Evolutionary conservation across 1,284 basidiomycete species (phyloP).

Genomic region (Microbotryum silenes-acaulis): DNA sequence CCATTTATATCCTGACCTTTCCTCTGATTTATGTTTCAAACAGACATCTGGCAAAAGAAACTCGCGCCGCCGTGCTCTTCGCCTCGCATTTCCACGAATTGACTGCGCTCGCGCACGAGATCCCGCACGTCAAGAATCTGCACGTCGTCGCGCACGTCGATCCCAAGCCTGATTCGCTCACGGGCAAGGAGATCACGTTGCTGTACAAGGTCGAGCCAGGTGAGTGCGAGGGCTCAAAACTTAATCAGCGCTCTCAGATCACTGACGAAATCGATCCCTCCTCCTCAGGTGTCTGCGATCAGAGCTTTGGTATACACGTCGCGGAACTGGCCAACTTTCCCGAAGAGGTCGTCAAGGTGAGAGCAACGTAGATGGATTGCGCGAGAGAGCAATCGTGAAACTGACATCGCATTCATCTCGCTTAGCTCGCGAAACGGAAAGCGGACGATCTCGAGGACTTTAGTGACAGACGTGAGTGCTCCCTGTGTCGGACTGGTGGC

Average conservation of each 20-base stretch:
- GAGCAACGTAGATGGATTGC: constrained; percentile 16
- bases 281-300: constrained; percentile 55
- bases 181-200: constrained; percentile 68
- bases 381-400: too few species aligned
- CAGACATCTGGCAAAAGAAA: constrained; percentile 85
- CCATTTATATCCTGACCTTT: neutral
- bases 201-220: constrained; percentile 94
- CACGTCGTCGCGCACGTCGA: constrained; percentile 92
- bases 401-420: neutral
- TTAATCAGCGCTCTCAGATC: neutral
- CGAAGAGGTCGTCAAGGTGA: constrained; percentile 78
- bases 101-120: constrained; percentile 78
- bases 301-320: constrained; percentile 98
- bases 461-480: constrained; percentile 12
- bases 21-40: neutral
- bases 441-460: constrained; percentile 96
- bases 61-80: constrained; percentile 89
- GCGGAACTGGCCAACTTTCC: constrained; percentile 95
- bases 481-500: too few species aligned
- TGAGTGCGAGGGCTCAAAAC: constrained; percentile 38
- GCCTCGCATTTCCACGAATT: constrained; percentile 97
- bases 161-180: constrained; percentile 53
- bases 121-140: constrained; percentile 82
- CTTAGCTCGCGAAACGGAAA: constrained; percentile 81
- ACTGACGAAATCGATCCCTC: constrained; percentile 45